Base-by-base conservation (phyloP, 768 basidiomycete genomes). In the Mycena polygramma region DNA sequence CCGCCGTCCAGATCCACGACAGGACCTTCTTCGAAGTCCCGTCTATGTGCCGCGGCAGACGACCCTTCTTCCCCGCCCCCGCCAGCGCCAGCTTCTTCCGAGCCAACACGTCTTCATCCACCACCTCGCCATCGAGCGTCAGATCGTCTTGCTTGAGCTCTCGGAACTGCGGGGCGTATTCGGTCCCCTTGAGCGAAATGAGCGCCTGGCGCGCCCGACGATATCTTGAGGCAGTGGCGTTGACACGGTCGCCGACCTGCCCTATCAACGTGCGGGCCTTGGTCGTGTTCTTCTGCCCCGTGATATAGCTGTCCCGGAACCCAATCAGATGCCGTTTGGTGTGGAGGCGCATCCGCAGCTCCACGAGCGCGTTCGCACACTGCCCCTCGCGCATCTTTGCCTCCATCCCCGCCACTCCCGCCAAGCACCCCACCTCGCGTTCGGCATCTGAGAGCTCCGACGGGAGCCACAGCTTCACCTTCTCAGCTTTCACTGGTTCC, bases 1-100 rank as follows among this genome's bases (percentile, higher is more conserved):
- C 57, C 5, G 63, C 63, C 24, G 63, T 65, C 63, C 63, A 65
- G 26, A 65, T 65, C 63, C 63, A 65, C 7, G 63, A 65, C 63
- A 65, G 57, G 24, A 48, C 43, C 10, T 37, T 53, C n/a, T n/a
- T n/a, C n/a, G n/a, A n/a, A n/a, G n/a, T n/a, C n/a, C n/a, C n/a
- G n/a, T n/a, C n/a, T n/a, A n/a, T n/a, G n/a, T n/a, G n/a, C n/a
- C n/a, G n/a, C n/a, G n/a, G n/a, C n/a, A 43, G 30, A 30, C 63
- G 63, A 20, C 36, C 39, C 8, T 52, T 22, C 17, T 45, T 35
- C 22, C 63, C 54, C 10, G 53, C 41, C 35, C 62, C 30, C 36
- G 53, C 36, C 19, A 41, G 24, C 7, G 63, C 54, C 13, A 65
- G 46, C 24, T 51, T 55, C 19, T 57, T 57, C 22, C 20, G 54